Conservation (phyloP, 257 asterid species). For the Scutellaria minor region DNA sequence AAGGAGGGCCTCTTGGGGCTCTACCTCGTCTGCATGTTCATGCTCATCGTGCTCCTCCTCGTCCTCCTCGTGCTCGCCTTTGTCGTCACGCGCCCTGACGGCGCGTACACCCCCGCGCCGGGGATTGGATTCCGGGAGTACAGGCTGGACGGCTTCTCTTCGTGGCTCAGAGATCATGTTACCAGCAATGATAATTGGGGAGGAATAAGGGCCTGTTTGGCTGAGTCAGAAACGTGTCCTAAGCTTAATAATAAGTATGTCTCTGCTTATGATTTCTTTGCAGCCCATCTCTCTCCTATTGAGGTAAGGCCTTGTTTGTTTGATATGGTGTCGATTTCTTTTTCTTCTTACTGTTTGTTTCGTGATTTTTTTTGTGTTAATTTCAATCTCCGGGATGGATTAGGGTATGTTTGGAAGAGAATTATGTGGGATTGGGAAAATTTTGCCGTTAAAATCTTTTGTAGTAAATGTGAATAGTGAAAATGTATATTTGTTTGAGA, state of each 20-base stretch:
- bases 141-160: slow-evolving; percentile 68
- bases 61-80: slow-evolving; percentile 76
- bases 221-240: slow-evolving; percentile 63
- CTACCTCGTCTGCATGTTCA: slow-evolving; percentile 83
- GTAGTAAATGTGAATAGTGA: too few species aligned
- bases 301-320: slow-evolving; percentile 47
- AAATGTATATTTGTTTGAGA: too few species aligned
- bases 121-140: slow-evolving; percentile 67
- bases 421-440: too few species aligned
- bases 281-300: slow-evolving; percentile 81
- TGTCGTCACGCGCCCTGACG: slow-evolving; percentile 77
- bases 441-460: too few species aligned
- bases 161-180: slow-evolving; percentile 79
- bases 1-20: slow-evolving; percentile 78
- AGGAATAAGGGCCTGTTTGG: slow-evolving; percentile 86
- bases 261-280: slow-evolving; percentile 71
- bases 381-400: neutral
- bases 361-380: too few species aligned
- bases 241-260: slow-evolving; percentile 52
- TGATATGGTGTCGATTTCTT: neutral
- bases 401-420: neutral
- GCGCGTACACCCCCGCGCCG: slow-evolving; percentile 61
- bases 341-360: too few species aligned
- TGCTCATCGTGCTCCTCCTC: slow-evolving; percentile 74
- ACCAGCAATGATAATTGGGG: slow-evolving; percentile 68